Evolutionary conservation across 2,329 filamentous ascomycete species (phyloP), one percentile per base, ranked within the genome.

Genomic region (Chrysoporthe deuterocubensis): DNA sequence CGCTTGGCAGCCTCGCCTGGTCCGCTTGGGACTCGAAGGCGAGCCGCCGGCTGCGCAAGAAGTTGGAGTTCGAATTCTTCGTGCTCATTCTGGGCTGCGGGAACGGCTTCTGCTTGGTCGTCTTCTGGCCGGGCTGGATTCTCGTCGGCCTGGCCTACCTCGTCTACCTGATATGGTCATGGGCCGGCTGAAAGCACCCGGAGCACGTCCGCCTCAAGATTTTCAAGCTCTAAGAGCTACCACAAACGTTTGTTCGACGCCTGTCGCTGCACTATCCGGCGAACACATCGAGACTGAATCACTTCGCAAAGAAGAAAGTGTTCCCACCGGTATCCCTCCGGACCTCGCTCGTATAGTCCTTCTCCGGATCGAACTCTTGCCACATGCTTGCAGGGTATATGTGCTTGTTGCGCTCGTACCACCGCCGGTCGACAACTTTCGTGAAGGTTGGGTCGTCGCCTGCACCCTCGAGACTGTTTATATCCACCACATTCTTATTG

Each of bases 341-440:
- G 50, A 94, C 87, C 72, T 92, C 89, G 71, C 84, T 86, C 75
- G 88, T 86, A 81, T 97, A 97, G 74, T 97, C 92, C 78, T 92
- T 92, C 70, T 93, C 92, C 0, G 94, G 91, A 72, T 97, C 94
- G 77, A 97, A 99, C 71, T 97, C 92, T 74, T 94, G 93, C 96
- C 96, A 99, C 59, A 95, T 87, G 76, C 93, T 98, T 26, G 95
- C 95, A 0, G 96, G 96, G 77, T 95, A 99, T 67, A 99, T 98
- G 79, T 99, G 96, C 80, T 98, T 99, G 78, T 98, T 97, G 75
- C 90, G 88, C 82, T 97, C 94, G 78, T 97, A 99, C 96, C 96
- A 99, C 69, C 96, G 85, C 69, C 96, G 87, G 81, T 99, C 95
- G 4, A 99, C 95, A 3, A 99, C 94, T 77, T 97, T 98, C 3